Base-by-base conservation (phyloP, 1,284 basidiomycete species). In the Agroathelia rolfsii region DNA sequence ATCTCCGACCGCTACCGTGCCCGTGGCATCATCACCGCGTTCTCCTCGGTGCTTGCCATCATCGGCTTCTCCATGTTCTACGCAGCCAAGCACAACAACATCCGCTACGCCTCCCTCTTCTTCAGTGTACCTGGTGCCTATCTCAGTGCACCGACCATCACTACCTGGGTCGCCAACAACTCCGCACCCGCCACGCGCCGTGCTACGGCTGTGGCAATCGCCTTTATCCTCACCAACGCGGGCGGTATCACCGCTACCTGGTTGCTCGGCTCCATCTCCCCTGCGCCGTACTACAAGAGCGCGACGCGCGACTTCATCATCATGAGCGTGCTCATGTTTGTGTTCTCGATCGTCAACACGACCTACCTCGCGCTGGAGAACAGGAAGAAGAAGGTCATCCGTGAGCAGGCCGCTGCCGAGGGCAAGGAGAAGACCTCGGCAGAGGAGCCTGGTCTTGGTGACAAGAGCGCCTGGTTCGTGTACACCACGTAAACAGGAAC, bases 231-330 rank as follows among this genome's bases (percentile, higher is more conserved):
- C 49, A 68, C 66, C 19, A 76, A 74, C 47, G 52, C 56, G 0
- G 74, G 73, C 9, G 75, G 70, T 6, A 75, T 78, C 36, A 58
- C 73, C 6, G 62, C 67, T 1, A 69, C 65, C 2, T 72, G 71
- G 69, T 56, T 73, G 8, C 58, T 71, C 40, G 60, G 62, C 2
- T 53, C 57, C 2, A 44, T 64, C 12, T 60, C 59, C n/a, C 53
- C 60, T 2, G 49, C 61, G 1, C 66, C 69, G 1, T 40, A 52
- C 13, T 71, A 66, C 42, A 51, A 44, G n/a, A 53, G 48, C 23
- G 62, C 58, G 3, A 64, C 59, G 3, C 44, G 58, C 26, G 52
- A 52, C 12, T 50, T 62, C 11, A 42, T 65, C 3, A 40, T 51
- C 6, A 58, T 62, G 42, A 58, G 57, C 0, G 35, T 58, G 6